A percentile compares a stretch with the other conserved stretches of the same genome.
Evolutionary conservation across 1,139 yeast species (phyloP).

Genomic region (Debaryomycetaceae sp.): DNA sequence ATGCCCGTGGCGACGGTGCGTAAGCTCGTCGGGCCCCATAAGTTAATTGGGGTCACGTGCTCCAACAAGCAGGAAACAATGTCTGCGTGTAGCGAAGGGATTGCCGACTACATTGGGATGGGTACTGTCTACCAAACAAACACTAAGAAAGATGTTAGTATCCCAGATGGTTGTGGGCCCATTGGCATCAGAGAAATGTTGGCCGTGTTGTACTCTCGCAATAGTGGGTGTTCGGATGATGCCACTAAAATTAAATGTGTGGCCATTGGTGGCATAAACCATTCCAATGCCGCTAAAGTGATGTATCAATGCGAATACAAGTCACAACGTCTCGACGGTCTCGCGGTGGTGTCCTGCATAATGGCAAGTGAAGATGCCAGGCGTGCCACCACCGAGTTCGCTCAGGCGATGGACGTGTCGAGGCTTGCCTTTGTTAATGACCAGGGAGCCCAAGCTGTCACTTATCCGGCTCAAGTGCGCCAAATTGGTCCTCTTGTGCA

Average conservation of each 20-base stretch:
- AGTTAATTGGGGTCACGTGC: conserved; percentile 79
- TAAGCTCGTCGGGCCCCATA: conserved; percentile 61
- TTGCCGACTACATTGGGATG: conserved; percentile 80
- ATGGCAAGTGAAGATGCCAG: conserved; percentile 66
- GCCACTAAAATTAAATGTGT: conserved; percentile 48
- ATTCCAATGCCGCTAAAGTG: conserved; percentile 56
- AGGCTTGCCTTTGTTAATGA: too few species aligned
- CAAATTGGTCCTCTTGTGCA: conserved; percentile 62
- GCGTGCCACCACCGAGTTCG: conserved; percentile 41
- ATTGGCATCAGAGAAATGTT: conserved; percentile 59
- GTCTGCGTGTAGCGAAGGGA: conserved; percentile 46
- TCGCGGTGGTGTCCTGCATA: conserved; percentile 82
- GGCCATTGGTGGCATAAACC: conserved; percentile 85
- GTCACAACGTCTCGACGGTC: conserved; percentile 57
- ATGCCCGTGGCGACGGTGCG: conserved; percentile 65
- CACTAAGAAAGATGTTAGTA: conserved; percentile 56
- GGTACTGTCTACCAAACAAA: conserved; percentile 77
- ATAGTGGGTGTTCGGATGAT: conserved; percentile 17
- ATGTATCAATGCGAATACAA: conserved; percentile 45
- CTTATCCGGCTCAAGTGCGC: conserved; percentile 1
- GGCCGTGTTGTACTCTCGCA: conserved; percentile 37
- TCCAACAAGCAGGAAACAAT: conserved; percentile 55
- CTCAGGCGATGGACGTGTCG: conserved; percentile 1
- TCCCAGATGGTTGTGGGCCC: conserved; percentile 53
- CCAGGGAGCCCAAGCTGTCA: too few species aligned